A percentile compares a stretch with the other conserved stretches of the same genome.
These are phyloP conservation scores for Tuber indicum DNA, from an alignment of 495 filamentous ascomycete species.

Conservation along the genomic window DNA sequence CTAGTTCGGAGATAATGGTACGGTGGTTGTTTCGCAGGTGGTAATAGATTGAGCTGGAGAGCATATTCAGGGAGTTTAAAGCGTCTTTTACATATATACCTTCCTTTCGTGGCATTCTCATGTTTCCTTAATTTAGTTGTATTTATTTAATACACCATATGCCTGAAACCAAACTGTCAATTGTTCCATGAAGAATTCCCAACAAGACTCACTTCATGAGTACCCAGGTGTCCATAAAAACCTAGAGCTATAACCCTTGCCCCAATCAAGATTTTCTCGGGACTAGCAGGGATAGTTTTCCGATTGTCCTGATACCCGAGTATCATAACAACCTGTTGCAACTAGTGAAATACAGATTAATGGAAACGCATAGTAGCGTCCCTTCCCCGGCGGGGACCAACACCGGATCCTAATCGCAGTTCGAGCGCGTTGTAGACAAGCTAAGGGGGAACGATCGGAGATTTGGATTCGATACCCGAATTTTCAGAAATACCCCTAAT, in stretches of 20 bases:
- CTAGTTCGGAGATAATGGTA: not conserved
- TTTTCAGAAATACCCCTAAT: not conserved
- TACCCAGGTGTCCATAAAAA: not conserved
- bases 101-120: not conserved
- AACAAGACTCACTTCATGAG: not conserved
- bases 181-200: not conserved
- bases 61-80: not conserved
- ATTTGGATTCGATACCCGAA: not conserved
- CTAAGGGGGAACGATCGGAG: not conserved
- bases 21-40: too few relatives aligned
- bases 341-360: not conserved
- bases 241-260: not conserved
- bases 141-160: not conserved
- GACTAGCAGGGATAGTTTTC: not conserved
- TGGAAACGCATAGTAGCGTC: not conserved
- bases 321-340: not conserved
- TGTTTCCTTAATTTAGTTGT: not conserved
- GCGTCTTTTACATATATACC: not conserved
- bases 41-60: not conserved
- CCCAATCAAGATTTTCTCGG: not conserved
- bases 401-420: not conserved
- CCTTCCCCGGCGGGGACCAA: not conserved
- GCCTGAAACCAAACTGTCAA: not conserved
- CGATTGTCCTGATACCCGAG: not conserved
- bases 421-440: not conserved